Conservation (phyloP, 78 protist species). For the Isochrysis galbana region DNA sequence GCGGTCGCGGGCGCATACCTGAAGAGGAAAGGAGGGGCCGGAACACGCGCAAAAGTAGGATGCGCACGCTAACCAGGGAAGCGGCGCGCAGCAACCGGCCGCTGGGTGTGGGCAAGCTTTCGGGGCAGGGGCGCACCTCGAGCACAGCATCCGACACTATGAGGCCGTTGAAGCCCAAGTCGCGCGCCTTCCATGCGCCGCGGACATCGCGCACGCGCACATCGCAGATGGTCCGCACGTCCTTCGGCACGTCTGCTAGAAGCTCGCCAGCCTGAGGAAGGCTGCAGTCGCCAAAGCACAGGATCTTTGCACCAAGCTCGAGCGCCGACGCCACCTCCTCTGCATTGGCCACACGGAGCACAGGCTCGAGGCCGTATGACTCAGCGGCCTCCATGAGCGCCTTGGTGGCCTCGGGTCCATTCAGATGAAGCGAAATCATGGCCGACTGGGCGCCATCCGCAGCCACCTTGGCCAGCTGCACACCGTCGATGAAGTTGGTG, state of each 20-base stretch:
- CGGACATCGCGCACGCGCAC: background rate
- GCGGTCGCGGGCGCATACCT: constrained; percentile 11
- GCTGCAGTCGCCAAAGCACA: background rate
- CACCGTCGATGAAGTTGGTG: background rate
- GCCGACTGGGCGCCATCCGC: background rate
- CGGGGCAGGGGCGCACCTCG: no score
- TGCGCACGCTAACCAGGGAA: no score
- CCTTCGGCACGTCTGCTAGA: background rate
- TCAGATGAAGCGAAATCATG: background rate
- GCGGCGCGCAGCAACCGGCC: no score
- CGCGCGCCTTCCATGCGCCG: constrained; percentile 22
- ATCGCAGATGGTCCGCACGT: background rate
- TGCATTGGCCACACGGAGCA: background rate
- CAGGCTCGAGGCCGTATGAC: background rate
- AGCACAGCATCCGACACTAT: background rate
- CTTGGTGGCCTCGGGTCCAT: background rate
- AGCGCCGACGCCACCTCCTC: background rate
- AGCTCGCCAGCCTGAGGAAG: background rate
- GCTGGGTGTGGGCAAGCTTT: no score
- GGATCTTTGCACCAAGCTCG: background rate
- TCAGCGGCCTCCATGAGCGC: background rate
- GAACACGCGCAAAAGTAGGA: no score
- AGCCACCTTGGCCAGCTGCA: background rate
- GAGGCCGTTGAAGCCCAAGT: background rate
- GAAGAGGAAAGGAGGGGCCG: no score